Base-by-base conservation (phyloP, 208 protist species). In the Plasmodiophora brassicae region DNA sequence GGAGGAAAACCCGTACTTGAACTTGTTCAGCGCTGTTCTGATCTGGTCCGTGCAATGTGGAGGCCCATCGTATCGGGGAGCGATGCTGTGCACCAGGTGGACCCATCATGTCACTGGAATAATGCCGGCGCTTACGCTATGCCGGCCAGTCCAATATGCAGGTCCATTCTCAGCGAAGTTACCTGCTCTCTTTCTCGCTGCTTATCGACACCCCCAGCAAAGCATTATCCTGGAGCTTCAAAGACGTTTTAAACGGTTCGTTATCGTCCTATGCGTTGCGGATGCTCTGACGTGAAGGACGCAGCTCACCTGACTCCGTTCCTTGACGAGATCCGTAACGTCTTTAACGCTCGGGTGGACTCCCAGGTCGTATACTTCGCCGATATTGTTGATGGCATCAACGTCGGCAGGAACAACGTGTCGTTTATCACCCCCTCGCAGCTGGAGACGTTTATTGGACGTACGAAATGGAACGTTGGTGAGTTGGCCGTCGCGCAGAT, bases 381-480 rank as follows among this genome's bases (percentile, higher is more conserved):
- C n/a, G 65, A 78, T 78, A 78, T 78, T 5, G 5, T 38, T 38
- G 65, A 78, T 32, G 32, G 41, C n/a, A 32, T 78, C n/a, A n/a
- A 78, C 10, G 41, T 32, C n/a, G 65, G 65, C 5, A 38, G 41
- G 41, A 32, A 5, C 5, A 38, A 38, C 14, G 32, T 38, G n/a
- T 36, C 65, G 20, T 78, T 78, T 78, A 14, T 78, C 10, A 78
- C 65, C 14, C 5, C 32, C 10, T 14, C 65, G 41, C 65, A 78
- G n/a, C 65, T 78, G 20, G 65, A 78, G 41, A 38, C 10, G 32
- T 78, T 78, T 38, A 78, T 78, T n/a, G 65, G 65, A 5, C 5
- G 65, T 44, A 78, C 65, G 5, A 78, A 78, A 78, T 78, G 65
- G 65, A 78, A 78, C n/a, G 65, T 78, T 78, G 65, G 50, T 57